Conservation (phyloP, 345 rosid genomes). For the Linum trigynum region DNA sequence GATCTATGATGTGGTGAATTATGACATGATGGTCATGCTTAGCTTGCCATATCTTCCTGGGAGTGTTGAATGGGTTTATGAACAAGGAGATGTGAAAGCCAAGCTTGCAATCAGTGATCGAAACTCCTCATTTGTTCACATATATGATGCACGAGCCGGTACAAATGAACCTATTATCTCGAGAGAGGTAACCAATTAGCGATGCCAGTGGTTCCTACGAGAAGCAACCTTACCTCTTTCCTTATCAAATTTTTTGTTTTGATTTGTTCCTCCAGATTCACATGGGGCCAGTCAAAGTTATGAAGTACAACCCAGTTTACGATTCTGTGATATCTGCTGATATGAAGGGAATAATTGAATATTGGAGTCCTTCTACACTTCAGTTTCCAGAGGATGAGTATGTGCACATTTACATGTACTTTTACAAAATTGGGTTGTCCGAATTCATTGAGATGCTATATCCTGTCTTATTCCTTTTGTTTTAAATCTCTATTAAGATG, state of each 20-base stretch:
- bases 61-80: constrained; percentile 83
- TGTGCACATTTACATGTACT: constrained; percentile 20
- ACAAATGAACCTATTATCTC: constrained; percentile 65
- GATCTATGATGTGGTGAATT: constrained; percentile 89
- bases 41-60: constrained; percentile 72
- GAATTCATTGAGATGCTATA: background rate
- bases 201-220: constrained; percentile 1
- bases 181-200: constrained; percentile 39
- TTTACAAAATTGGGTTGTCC: background rate
- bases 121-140: constrained; percentile 58
- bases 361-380: constrained; percentile 71
- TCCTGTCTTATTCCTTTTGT: background rate
- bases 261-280: constrained; percentile 36
- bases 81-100: constrained; percentile 91
- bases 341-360: constrained; percentile 74
- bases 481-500: constrained; percentile 4
- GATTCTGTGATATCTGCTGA: constrained; percentile 84
- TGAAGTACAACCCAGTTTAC: constrained; percentile 65
- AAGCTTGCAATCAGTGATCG: constrained; percentile 83
- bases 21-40: constrained; percentile 98
- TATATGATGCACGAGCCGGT: constrained; percentile 90
- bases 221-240: background rate
- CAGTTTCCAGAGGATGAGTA: constrained; percentile 82
- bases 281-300: constrained; percentile 50
- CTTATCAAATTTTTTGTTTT: background rate